Percentiles rank a stretch among this genome's conserved stretches.
Evolutionary conservation across 768 basidiomycete genomes (phyloP).

Genomic region (Agaricus blazei): DNA sequence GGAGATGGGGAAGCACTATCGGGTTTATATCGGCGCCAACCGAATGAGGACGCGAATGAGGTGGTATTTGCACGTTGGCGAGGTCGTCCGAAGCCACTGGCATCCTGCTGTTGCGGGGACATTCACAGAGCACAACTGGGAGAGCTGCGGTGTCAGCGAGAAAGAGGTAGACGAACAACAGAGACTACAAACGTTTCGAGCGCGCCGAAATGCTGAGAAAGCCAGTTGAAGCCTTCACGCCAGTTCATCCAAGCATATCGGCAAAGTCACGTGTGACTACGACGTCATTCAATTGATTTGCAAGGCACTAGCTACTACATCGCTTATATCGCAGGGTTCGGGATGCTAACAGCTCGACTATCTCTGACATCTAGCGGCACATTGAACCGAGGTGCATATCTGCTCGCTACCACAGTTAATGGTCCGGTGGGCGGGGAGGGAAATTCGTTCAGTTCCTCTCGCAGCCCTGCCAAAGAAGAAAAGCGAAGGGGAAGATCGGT

Average conservation of each 20-base stretch:
- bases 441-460: neutral
- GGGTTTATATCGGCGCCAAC: constrained; percentile 7
- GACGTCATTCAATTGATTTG: neutral
- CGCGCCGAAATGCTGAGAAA: no score
- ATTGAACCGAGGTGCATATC: no score
- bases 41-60: constrained; percentile 8
- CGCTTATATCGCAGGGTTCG: no score
- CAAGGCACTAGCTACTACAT: no score
- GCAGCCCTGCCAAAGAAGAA: constrained; percentile 2
- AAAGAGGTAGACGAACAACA: no score
- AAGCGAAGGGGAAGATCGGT: constrained; percentile 1
- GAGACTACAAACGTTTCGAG: no score
- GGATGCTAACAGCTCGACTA: no score
- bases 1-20: neutral
- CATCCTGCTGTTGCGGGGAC: constrained; percentile 10
- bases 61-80: constrained; percentile 10
- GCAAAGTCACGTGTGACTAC: neutral
- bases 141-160: no score
- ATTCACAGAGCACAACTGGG: neutral
- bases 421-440: neutral
- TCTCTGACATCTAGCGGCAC: no score
- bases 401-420: no score
- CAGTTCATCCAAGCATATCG: no score
- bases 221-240: no score
- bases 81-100: constrained; percentile 4